Base-by-base conservation (phyloP, 805 yeast genomes). In the Phaffomyces opuntiae region DNA sequence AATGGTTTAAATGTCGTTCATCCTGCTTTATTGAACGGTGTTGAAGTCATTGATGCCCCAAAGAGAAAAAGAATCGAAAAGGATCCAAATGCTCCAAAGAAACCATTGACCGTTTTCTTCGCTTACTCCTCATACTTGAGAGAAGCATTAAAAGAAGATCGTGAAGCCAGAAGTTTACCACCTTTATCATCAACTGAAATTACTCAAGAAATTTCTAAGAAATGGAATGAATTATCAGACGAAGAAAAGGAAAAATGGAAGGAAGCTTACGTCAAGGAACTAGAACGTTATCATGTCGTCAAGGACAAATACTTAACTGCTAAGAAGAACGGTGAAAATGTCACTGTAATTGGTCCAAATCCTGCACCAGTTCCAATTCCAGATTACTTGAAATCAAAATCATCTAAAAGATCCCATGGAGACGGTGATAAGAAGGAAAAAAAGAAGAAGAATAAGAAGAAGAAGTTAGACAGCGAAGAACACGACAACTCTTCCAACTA, bases 11-110 rank as follows among this genome's bases (percentile, higher is more conserved):
- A 42, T 9, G 27, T 43, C 35, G 35, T 35, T 36, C 48, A 51
- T 17, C 52, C 53, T 33, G 36, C 36, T 17, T n/a, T 33, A 39
- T 42, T 55, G 5, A 44, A 47, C 24, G 42, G 40, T 34, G 42
- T 39, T 31, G 46, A 51, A 11, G 31, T 29, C 13, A 11, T 29
- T 29, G 48, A 41, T n/a, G 19, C 60, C 21, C 53, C 63, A 50
- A 31, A 19, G n/a, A 71, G 68, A 66, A 72, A 72, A 63, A 72
- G 69, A 53, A 65, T 64, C 47, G 82, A 78, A 66, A 78, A 76
- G 55, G 98, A 91, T 66, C 97, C 97, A 43, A 83, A 86, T 59
- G 96, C 96, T 39, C 99, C 99, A 49, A 88, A 87, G 73, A 89
- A 89, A 60, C 98, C 99, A 14, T 72, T 87, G 59, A 89, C 96